phyloP scores from a whole-genome alignment of 1,284 basidiomycete genomes.

The Phellopilus nigrolimitatus region DNA sequence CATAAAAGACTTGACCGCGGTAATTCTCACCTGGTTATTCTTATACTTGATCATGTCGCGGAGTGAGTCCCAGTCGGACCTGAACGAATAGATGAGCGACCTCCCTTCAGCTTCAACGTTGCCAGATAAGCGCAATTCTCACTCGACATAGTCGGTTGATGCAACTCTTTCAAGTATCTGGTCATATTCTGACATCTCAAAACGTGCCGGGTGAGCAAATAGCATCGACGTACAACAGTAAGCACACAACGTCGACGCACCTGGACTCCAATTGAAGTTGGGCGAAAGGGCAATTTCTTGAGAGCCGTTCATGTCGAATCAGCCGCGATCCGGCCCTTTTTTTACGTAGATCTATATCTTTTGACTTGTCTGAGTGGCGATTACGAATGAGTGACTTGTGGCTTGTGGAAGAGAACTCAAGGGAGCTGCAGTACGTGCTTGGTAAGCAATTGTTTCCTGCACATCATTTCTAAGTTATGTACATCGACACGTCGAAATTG shows the following conservation, averaged over 20 bases:
- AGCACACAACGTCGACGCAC: slow-evolving; percentile 29
- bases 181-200: slow-evolving; percentile 51
- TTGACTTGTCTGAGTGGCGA: no score
- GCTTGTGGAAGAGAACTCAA: no score
- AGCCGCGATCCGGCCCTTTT: no score
- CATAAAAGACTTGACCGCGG: slow-evolving; percentile 21
- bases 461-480: no score
- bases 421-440: no score
- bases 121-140: slow-evolving; percentile 42
- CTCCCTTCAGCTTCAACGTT: neutral
- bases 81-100: slow-evolving; percentile 33
- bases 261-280: slow-evolving; percentile 42
- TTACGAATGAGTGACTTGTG: no score
- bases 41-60: slow-evolving; percentile 70
- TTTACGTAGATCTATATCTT: no score
- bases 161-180: slow-evolving; percentile 62
- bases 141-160: slow-evolving; percentile 57
- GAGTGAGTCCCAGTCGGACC: slow-evolving; percentile 71
- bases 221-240: neutral
- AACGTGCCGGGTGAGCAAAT: slow-evolving; percentile 12
- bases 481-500: no score
- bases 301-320: slow-evolving; percentile 15
- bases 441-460: no score
- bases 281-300: slow-evolving; percentile 19
- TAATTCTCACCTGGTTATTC: slow-evolving; percentile 49